Percentiles rank a stretch among this genome's conserved stretches.
phyloP scores from a whole-genome alignment of 306 rosid species.

The Delonix regia region DNA sequence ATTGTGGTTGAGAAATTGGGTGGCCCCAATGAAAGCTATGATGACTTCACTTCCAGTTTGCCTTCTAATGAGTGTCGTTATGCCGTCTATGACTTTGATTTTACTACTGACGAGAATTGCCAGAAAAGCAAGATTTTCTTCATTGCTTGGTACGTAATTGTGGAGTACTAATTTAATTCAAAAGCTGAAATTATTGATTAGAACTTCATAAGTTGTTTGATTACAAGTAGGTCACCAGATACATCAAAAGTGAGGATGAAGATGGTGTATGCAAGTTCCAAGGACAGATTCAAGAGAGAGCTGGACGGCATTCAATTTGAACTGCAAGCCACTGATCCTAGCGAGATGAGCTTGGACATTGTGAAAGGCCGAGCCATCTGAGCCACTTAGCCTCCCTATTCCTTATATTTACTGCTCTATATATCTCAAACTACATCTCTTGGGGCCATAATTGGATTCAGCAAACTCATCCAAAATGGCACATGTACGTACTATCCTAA shows the following conservation, averaged over 20 bases:
- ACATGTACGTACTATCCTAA: conserved; percentile 23
- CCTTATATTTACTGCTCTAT: background rate
- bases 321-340: conserved; percentile 91
- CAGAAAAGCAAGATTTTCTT: conserved; percentile 94
- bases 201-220: no score
- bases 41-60: conserved; percentile 64
- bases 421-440: no score
- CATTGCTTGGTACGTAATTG: conserved; percentile 62
- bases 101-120: conserved; percentile 76
- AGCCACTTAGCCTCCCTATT: background rate
- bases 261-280: conserved; percentile 95
- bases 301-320: conserved; percentile 87
- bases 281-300: conserved; percentile 90
- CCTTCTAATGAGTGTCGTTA: conserved; percentile 84
- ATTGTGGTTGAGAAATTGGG: conserved; percentile 75
- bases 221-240: conserved; percentile 74
- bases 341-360: conserved; percentile 89
- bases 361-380: conserved; percentile 69
- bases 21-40: conserved; percentile 55
- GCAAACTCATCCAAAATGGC: conserved; percentile 29
- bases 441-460: conserved; percentile 31
- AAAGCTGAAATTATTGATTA: no score
- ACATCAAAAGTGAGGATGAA: conserved; percentile 82
- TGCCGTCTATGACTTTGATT: conserved; percentile 77
- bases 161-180: no score